Conservation (phyloP, 257 asterid genomes). For the Nicotiana sylvestris region DNA sequence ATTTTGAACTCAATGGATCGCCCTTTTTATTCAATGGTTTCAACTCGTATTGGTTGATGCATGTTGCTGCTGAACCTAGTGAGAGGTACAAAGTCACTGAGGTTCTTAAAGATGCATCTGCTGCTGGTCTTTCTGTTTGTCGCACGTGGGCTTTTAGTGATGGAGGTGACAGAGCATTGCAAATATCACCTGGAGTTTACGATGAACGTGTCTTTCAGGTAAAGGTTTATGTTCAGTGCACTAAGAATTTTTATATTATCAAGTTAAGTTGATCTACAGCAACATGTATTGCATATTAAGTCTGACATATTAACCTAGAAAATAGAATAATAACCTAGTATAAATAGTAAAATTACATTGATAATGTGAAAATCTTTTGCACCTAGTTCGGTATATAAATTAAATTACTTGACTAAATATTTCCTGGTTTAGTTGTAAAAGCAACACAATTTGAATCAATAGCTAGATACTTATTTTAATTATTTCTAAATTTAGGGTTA, state of each 20-base stretch:
- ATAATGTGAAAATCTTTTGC: no score
- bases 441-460: background rate
- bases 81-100: background rate
- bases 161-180: background rate
- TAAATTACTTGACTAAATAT: background rate
- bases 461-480: no score
- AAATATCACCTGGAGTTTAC: background rate
- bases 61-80: background rate
- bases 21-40: background rate
- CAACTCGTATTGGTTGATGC: background rate
- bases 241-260: background rate
- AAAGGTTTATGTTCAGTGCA: background rate
- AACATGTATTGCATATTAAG: no score
- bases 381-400: no score
- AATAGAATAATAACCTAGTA: no score
- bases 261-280: background rate
- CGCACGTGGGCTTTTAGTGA: background rate
- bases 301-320: no score
- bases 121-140: background rate
- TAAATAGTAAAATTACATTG: background rate
- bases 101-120: background rate
- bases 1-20: background rate
- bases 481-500: background rate
- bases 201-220: background rate
- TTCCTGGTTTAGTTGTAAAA: background rate